These are phyloP conservation scores for Corylus americana DNA, from an alignment of 306 rosid genomes.

Conservation along the genomic window DNA sequence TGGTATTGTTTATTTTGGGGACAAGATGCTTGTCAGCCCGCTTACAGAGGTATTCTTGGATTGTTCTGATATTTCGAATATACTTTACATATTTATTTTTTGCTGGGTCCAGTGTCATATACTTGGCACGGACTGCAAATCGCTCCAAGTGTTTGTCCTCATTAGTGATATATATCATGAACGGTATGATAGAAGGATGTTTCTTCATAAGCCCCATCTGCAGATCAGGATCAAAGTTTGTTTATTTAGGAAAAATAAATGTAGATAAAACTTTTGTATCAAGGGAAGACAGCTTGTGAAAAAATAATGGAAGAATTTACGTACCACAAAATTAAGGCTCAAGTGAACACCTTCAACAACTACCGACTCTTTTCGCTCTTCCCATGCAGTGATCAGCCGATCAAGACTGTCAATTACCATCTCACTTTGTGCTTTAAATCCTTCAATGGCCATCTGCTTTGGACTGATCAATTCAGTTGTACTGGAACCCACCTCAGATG, in stretches of 20 bases:
- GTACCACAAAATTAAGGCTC: slow-evolving; percentile 93
- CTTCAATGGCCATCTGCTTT: slow-evolving; percentile 95
- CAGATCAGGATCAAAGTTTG: slow-evolving; percentile 12
- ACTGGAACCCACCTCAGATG: slow-evolving; percentile 36
- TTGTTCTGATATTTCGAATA: slow-evolving; percentile 89
- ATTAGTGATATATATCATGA: slow-evolving; percentile 86
- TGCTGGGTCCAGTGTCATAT: slow-evolving; percentile 96
- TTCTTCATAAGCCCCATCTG: slow-evolving; percentile 99
- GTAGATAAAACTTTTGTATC: slow-evolving; percentile 3
- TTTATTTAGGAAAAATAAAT: slow-evolving; percentile 7
- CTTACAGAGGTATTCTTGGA: slow-evolving; percentile 94
- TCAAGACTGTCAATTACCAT: slow-evolving; percentile 99
- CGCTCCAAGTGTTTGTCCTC: slow-evolving; percentile 97
- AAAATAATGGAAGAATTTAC: slow-evolving; percentile 18
- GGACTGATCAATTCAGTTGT: slow-evolving; percentile 57
- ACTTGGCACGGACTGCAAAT: slow-evolving; percentile 98
- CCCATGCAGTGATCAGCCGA: slow-evolving; percentile 94
- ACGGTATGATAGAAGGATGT: slow-evolving; percentile 93
- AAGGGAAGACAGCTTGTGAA: slow-evolving; percentile 7
- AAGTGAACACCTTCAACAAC: slow-evolving; percentile 97
- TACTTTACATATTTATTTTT: slow-evolving; percentile 96
- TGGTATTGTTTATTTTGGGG: slow-evolving; percentile 96
- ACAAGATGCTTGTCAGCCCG: slow-evolving; percentile 98
- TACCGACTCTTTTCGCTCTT: slow-evolving; percentile 90
- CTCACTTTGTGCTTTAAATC: slow-evolving; percentile 97